A percentile compares a stretch with the other conserved stretches of the same genome.
phyloP scores from a whole-genome alignment of 1,284 basidiomycete genomes.

The Coniferiporia weirii region DNA sequence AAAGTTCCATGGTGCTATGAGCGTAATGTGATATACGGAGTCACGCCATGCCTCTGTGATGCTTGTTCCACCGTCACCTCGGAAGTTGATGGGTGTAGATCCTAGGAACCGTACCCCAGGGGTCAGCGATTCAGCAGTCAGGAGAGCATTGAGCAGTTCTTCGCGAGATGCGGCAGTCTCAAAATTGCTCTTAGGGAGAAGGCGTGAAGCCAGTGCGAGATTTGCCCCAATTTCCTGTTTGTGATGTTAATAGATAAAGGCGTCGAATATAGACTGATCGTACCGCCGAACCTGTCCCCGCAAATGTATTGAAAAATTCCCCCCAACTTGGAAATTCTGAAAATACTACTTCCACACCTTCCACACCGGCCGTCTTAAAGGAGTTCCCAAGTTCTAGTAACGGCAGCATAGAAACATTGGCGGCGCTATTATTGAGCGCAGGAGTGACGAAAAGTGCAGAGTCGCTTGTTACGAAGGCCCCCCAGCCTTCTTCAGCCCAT shows the following conservation, averaged over 20 bases:
- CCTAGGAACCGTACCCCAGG: conserved; percentile 24
- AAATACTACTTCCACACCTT: conserved; percentile 26
- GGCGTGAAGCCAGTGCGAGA: conserved; percentile 37
- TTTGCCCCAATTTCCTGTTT: conserved; percentile 34
- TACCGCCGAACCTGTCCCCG: conserved; percentile 24
- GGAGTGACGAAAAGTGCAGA: conserved; percentile 26
- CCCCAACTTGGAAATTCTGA: conserved; percentile 35
- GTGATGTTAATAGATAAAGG: conserved; percentile 14
- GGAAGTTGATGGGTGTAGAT: conserved; percentile 24
- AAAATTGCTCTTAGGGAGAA: conserved; percentile 37
- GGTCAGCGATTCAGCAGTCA: conserved; percentile 25
- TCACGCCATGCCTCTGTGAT: conserved; percentile 26
- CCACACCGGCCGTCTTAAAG: conserved; percentile 26
- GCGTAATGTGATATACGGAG: conserved; percentile 25
- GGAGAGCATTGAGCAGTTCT: conserved; percentile 33
- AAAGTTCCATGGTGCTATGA: conserved; percentile 24
- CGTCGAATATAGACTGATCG: conserved; percentile 6
- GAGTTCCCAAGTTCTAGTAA: conserved; percentile 33
- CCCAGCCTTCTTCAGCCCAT: conserved; percentile 49
- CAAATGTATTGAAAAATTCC: conserved; percentile 36
- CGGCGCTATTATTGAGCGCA: conserved; percentile 26
- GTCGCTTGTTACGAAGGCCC: conserved; percentile 38
- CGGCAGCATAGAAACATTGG: conserved; percentile 36
- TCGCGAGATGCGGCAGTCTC: conserved; percentile 25
- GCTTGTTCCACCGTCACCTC: conserved; percentile 22